phyloP scores from a whole-genome alignment of 176 grass and related monocot species.

The Ampelocalamus luodianensis region DNA sequence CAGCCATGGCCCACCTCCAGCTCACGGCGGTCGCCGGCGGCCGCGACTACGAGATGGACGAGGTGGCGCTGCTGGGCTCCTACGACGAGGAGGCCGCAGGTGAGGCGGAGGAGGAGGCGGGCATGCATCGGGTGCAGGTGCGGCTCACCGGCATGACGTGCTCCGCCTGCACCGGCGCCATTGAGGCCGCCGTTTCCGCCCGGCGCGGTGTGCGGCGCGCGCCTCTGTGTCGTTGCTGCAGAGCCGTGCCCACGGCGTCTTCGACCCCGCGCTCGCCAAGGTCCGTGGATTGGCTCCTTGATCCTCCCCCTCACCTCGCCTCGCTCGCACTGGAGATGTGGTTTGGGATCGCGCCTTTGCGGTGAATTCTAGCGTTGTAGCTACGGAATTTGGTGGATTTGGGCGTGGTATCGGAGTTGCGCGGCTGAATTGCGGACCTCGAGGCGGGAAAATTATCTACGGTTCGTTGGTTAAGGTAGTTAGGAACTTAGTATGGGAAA shows the following conservation, averaged over 20 bases:
- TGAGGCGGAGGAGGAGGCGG: conserved; percentile 33
- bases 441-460: conserved; percentile 40
- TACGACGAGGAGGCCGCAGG: conserved; percentile 50
- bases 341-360: background rate
- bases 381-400: background rate
- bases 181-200: conserved; percentile 69
- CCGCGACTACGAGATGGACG: conserved; percentile 68
- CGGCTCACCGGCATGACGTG: conserved; percentile 92
- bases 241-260: conserved; percentile 84
- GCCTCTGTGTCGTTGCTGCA: conserved; percentile 86
- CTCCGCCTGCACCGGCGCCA: conserved; percentile 89
- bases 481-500: conserved; percentile 2
- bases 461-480: conserved; percentile 32
- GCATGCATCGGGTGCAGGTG: conserved; percentile 63
- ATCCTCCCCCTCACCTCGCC: too few species aligned
- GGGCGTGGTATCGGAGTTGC: background rate
- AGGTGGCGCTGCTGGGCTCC: conserved; percentile 74
- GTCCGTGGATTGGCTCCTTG: conserved; percentile 37
- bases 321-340: too few species aligned
- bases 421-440: conserved; percentile 21
- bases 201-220: conserved; percentile 60
- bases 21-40: conserved; percentile 53
- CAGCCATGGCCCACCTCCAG: conserved; percentile 70
- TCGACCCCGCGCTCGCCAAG: conserved; percentile 82
- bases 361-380: too few species aligned